Evolutionary conservation across 139 green algal species (phyloP), one percentile per base, ranked within the genome.

Genomic region (Closterium sp.): DNA sequence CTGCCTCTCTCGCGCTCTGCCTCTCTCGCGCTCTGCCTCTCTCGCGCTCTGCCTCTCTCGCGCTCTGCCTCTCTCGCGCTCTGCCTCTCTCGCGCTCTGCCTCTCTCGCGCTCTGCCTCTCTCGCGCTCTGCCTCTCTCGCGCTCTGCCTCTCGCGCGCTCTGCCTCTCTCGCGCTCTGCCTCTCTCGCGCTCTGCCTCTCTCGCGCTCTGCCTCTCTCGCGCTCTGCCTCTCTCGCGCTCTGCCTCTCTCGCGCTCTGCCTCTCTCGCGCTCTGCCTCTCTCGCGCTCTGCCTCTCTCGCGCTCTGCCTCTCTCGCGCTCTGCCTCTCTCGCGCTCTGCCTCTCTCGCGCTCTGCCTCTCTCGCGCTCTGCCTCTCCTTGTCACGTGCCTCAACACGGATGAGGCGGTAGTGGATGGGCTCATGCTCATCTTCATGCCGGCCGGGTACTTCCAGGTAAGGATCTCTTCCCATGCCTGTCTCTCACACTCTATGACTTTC

Each of bases 371-470:
- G 34, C 34, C 34, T 42, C 34, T 42, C 34, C 34, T 42, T 42
- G 34, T 42, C 34, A 42, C 34, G 34, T 42, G 34, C 34, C 9
- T 4, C 34, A 42, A 42, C 34, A 42, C 34, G 6, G 89, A 92
- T 45, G 89, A 92, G 31, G 42, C 9, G 2, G 19, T 92, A 6
- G 24, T 92, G 28, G 89, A 92, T 79, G 70, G 31, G 29, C 85
- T 92, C 19, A 42, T 92, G 24, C 11, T 29, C 34, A 31, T 32
- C 29, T 92, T 85, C 85, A 79, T 92, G 89, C 84, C 21, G 29
- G 89, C 89, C 10, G 89, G 89, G 29, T 92, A 92, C 31, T 92
- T 92, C 28, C 88, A 91, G 88, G 88, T 91, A 28, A 86, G 9
- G 27, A 86, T 31, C 87, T n/a, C 42, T 87, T 87, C 42, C 19